Evolutionary conservation across 495 filamentous ascomycete genomes (phyloP), one percentile per base, ranked within the genome.

Genomic region (Daldinia grandis): DNA sequence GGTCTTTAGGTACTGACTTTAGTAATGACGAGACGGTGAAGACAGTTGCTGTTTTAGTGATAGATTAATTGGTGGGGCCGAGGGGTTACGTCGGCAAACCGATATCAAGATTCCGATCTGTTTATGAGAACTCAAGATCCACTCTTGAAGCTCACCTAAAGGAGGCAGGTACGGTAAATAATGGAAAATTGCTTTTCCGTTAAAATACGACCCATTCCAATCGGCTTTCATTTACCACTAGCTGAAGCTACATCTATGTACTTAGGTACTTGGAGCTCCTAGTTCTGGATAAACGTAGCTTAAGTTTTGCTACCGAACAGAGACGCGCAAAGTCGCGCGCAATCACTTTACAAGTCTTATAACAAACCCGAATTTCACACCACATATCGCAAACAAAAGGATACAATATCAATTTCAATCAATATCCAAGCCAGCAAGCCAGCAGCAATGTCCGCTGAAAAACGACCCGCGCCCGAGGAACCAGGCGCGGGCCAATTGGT

Each of bases 401-500:
- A 47, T 2, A 47, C 10, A 24, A 47, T 21, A 47, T 47, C 1
- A 9, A 9, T 47, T 9, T 31, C 14, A 27, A 38, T 24, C 1
- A 15, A 25, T 5, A 5, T 25, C 6, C 1, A 21, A 58, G 3
- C 12, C 1, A 38, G 17, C 1, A 21, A 58, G 3, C 12, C 1
- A 38, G 17, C n/a, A 33, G 7, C 7, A 35, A 98, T 97, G 94
- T 92, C 94, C 21, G 84, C 90, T 71, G 93, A 95, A 81, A 98
- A 98, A 80, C 87, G 96, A 65, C 92, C 93, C 44, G 93, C 93
- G 21, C 87, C 91, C 40, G 88, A 90, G 62, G 89, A 90, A 47
- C 93, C 95, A 72, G 89, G 89, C 66, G 86, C 88, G n/a, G 88
- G 89, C 4, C 92, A 97, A 78, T 82, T 94, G 58, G 88, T 96